Evolutionary conservation across 2,329 filamentous ascomycete species (phyloP).

Genomic region (Tolypocladium amazonense): DNA sequence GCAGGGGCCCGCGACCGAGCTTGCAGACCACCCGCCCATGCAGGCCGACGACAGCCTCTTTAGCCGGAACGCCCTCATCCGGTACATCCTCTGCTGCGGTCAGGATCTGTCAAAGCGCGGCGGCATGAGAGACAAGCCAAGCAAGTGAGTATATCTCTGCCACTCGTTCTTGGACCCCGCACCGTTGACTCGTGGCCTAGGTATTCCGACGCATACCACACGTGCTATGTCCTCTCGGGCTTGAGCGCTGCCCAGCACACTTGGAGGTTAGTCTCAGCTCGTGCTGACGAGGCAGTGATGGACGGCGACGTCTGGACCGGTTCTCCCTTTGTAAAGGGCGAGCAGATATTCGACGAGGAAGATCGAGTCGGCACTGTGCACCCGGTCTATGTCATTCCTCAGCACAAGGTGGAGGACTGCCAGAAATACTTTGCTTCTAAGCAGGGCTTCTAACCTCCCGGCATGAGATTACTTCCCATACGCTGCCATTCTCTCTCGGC

Average conservation of each 20-base stretch:
- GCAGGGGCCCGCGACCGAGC: constrained; percentile 17
- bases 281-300: constrained; percentile 20
- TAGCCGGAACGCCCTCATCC: constrained; percentile 72
- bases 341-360: constrained; percentile 56
- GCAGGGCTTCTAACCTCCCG: constrained; percentile 38
- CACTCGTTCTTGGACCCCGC: not conserved
- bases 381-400: constrained; percentile 77
- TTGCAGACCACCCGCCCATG: constrained; percentile 16
- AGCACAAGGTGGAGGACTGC: constrained; percentile 53
- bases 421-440: constrained; percentile 54
- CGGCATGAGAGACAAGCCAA: constrained; percentile 87
- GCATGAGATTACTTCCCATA: not conserved
- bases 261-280: constrained; percentile 34
- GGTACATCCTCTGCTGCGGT: constrained; percentile 85
- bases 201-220: constrained; percentile 79
- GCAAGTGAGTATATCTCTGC: constrained; percentile 51
- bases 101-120: constrained; percentile 63
- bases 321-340: constrained; percentile 39
- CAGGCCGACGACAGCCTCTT: constrained; percentile 45
- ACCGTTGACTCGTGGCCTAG: constrained; percentile 17
- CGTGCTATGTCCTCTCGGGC: constrained; percentile 81
- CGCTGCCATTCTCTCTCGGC: not conserved
- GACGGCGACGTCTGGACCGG: constrained; percentile 33
- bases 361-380: constrained; percentile 65
- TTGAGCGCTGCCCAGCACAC: constrained; percentile 72